Evolutionary conservation across 164 flowering plant genomes (phyloP).

Genomic region (Piper betle): DNA sequence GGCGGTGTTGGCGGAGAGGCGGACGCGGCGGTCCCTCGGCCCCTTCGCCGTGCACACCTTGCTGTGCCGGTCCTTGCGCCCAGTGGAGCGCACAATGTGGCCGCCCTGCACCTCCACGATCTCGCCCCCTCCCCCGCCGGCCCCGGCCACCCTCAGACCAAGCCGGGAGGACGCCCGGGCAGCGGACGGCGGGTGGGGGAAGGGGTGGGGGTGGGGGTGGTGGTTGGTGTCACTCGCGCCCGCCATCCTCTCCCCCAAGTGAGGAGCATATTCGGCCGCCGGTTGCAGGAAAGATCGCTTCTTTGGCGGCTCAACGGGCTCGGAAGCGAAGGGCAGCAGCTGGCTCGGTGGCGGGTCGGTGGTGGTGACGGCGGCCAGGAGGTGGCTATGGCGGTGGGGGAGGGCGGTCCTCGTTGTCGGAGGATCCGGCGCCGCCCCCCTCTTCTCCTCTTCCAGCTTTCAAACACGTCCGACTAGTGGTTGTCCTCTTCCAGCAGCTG

Average conservation of each 20-base stretch:
- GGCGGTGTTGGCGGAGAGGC: constrained; percentile 39
- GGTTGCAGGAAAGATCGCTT: constrained; percentile 35
- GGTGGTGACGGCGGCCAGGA: constrained; percentile 6
- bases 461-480: constrained; percentile 18
- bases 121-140: constrained; percentile 23
- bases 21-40: constrained; percentile 34
- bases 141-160: constrained; percentile 25
- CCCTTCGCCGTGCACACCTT: constrained; percentile 44
- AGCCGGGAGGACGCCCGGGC: constrained; percentile 22
- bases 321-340: not conserved
- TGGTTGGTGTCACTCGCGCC: not conserved
- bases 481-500: constrained; percentile 12
- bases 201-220: not conserved
- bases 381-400: constrained; percentile 19
- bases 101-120: constrained; percentile 42
- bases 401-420: constrained; percentile 36
- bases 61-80: constrained; percentile 41
- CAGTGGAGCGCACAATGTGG: constrained; percentile 37
- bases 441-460: constrained; percentile 58
- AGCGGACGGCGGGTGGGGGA: not conserved
- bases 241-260: not conserved
- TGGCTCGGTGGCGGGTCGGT: too few species aligned
- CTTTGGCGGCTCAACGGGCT: constrained; percentile 18
- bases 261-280: constrained; percentile 3
- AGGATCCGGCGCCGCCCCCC: constrained; percentile 71